Evolutionary conservation across 2,329 filamentous ascomycete species (phyloP), one percentile per base, ranked within the genome.

Genomic region (Exophiala calicioides): DNA sequence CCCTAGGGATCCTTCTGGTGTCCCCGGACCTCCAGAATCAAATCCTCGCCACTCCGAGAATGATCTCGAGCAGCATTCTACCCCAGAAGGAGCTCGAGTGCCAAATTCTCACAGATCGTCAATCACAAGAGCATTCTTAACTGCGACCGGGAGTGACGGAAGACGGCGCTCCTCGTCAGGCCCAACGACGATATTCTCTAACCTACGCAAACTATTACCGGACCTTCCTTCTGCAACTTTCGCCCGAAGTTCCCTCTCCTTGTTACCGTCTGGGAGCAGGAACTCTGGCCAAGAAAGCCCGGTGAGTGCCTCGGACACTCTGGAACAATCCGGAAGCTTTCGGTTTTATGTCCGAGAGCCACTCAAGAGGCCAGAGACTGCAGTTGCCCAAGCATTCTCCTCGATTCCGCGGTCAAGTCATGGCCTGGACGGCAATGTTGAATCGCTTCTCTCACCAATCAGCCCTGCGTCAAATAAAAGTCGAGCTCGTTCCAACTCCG

Each of bases 401-500:
- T 21, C 18, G n/a, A 5, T 40, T n/a, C 10, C 38, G 9, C 43
- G 27, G 13, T 21, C 39, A 1, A 56, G 60, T 34, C 58, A 55
- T 30, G 59, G 60, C n/a, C 48, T 57, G 5, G 65, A 62, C 31
- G 45, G 50, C 21, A 53, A 48, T 15, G 34, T 50, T 27, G 48
- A 47, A 39, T 39, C 47, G 8, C 27, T 53, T 2, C 45, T 48
- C 12, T 50, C 23, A 48, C 65, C 18, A 57, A 45, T 35, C 58
- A 54, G 63, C 20, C 65, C 70, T 47, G 51, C 5, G 65, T 47
- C 47, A 2, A 42, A 35, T n/a, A 24, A 10, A 20, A 50, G 89
- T 21, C 76, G 80, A 32, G 36, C 43, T 38, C 75, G 81, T 56
- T 79, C 81, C 0, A 82, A 81, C 1, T 91, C 88, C 1, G 86